Percentiles rank a stretch among this genome's conserved stretches.
These are phyloP conservation scores for Picea sitchensis DNA, from an alignment of 75 land plant species.

Conservation along the genomic window DNA sequence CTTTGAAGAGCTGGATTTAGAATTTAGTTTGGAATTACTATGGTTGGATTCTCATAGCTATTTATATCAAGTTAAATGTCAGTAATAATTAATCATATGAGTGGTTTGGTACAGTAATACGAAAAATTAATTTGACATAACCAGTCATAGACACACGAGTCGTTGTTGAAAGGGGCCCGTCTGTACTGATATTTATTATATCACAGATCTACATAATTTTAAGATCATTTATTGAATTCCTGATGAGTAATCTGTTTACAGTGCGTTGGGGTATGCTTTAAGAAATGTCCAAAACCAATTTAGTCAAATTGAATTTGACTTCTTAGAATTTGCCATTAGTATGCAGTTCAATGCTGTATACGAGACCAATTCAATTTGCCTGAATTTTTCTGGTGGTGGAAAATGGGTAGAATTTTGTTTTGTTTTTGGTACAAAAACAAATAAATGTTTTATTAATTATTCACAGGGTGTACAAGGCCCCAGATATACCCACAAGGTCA, in stretches of 20 bases:
- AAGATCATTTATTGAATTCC: not conserved
- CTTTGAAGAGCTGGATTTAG: not conserved
- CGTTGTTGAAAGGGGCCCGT: not conserved
- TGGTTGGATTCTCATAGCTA: slow-evolving; percentile 8
- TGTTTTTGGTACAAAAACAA: no score
- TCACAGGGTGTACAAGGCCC: no score
- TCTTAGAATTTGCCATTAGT: not conserved
- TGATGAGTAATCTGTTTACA: not conserved
- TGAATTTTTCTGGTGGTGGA: slow-evolving; percentile 1
- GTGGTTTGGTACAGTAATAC: no score
- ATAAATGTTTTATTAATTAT: no score
- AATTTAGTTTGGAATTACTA: slow-evolving; percentile 7
- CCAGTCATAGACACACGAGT: no score
- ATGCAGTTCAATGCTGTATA: not conserved
- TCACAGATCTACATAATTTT: no score
- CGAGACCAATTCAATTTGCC: not conserved
- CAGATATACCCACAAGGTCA: no score
- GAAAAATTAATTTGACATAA: no score
- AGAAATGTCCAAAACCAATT: not conserved
- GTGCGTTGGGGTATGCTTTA: not conserved
- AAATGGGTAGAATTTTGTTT: not conserved
- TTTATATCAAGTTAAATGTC: slow-evolving; percentile 9
- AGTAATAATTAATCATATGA: not conserved
- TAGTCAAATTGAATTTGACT: not conserved
- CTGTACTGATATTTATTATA: not conserved